Conservation (phyloP, 768 basidiomycete genomes). For the Tricholoma sp. region DNA sequence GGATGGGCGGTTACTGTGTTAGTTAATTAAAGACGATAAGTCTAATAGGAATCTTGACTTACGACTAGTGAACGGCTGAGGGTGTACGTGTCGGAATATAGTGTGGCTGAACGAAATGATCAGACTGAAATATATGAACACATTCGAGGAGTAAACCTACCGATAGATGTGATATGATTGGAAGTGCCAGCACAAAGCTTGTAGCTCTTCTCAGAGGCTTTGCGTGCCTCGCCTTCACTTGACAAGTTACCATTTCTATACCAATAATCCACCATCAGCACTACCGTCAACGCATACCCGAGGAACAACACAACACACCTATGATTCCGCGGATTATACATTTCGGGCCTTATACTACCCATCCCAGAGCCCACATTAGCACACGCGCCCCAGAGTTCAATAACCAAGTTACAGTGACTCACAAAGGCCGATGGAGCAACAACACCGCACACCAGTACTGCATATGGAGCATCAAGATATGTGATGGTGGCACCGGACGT, state of each 20-base stretch:
- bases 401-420: slow-evolving; percentile 23
- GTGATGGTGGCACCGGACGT: slow-evolving; percentile 46
- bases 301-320: slow-evolving; percentile 22
- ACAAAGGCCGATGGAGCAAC: slow-evolving; percentile 77
- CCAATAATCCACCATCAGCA: not conserved
- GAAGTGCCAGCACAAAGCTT: slow-evolving; percentile 73
- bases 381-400: not conserved
- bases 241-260: slow-evolving; percentile 12
- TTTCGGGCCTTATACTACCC: slow-evolving; percentile 34
- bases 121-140: not conserved
- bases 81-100: slow-evolving; percentile 60
- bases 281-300: not conserved
- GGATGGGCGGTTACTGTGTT: slow-evolving; percentile 55
- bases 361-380: slow-evolving; percentile 7
- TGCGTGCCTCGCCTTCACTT: slow-evolving; percentile 50
- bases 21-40: not conserved
- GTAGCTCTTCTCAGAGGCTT: slow-evolving; percentile 56
- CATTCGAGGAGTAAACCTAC: slow-evolving; percentile 26
- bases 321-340: slow-evolving; percentile 31
- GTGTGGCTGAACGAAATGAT: slow-evolving; percentile 38
- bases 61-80: slow-evolving; percentile 61
- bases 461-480: slow-evolving; percentile 74
- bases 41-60: too few relatives aligned
- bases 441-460: slow-evolving; percentile 81
- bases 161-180: slow-evolving; percentile 71